Conservation (phyloP, 2,329 filamentous ascomycete genomes). For the Sordariomycetes sp. region DNA sequence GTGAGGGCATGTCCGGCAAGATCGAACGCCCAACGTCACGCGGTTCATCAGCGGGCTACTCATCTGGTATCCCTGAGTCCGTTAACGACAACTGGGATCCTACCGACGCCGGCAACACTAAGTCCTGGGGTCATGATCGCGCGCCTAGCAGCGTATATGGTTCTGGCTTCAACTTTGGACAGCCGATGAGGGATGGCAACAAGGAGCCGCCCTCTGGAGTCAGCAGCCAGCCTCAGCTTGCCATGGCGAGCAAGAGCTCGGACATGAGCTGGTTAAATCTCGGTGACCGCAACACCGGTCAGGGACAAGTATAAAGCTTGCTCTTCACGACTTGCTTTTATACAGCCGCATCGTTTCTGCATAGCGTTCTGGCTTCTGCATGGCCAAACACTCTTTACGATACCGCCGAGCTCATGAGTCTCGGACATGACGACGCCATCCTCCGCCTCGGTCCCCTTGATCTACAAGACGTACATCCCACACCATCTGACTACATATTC, state of each 20-base stretch:
- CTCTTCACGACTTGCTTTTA: not conserved
- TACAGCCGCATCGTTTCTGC: not conserved
- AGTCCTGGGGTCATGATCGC: constrained; percentile 40
- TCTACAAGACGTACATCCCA: no score
- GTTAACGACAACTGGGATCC: constrained; percentile 48
- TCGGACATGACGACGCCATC: no score
- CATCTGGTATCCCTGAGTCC: constrained; percentile 57
- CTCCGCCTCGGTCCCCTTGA: no score
- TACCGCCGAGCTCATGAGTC: no score
- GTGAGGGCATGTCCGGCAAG: constrained; percentile 50
- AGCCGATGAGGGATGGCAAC: constrained; percentile 26
- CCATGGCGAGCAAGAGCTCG: constrained; percentile 38
- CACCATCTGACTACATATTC: no score
- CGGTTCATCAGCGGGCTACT: constrained; percentile 46
- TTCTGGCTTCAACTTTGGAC: constrained; percentile 31
- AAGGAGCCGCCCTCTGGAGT: constrained; percentile 23
- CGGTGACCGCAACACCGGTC: constrained; percentile 30
- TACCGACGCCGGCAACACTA: constrained; percentile 28
- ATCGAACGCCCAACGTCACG: constrained; percentile 48
- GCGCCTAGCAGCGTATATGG: constrained; percentile 44
- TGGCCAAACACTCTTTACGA: not conserved
- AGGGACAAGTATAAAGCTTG: not conserved
- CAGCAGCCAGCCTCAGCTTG: constrained; percentile 40
- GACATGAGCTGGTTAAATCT: constrained; percentile 81
- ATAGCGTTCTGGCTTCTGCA: not conserved